Evolutionary conservation across 352 stramenopile genomes (phyloP).

Genomic region (Thalassiosira hispida): DNA sequence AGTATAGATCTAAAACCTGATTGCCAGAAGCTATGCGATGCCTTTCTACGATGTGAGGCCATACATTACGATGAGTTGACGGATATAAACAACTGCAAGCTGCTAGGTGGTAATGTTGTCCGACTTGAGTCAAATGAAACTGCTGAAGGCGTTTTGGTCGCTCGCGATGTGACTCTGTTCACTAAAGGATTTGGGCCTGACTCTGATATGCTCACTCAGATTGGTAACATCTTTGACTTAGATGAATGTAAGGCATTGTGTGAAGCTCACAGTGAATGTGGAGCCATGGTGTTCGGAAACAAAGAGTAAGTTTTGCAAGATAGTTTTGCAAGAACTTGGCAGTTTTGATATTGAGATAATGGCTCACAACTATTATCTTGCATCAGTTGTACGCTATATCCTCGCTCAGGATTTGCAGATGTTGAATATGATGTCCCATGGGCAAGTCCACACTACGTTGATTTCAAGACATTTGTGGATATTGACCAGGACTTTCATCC

Average conservation of each 20-base stretch:
- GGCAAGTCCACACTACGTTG: slow-evolving; percentile 21
- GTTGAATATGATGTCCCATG: background rate
- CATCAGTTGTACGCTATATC: slow-evolving; percentile 15
- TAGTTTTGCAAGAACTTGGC: too few relatives aligned
- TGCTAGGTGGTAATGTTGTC: slow-evolving; percentile 28
- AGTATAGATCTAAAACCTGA: slow-evolving; percentile 22
- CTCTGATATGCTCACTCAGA: background rate
- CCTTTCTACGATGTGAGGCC: slow-evolving; percentile 21
- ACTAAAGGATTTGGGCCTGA: slow-evolving; percentile 24
- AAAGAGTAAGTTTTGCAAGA: too few relatives aligned
- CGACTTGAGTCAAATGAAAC: slow-evolving; percentile 15
- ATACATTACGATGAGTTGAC: slow-evolving; percentile 17
- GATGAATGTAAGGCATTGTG: slow-evolving; percentile 35
- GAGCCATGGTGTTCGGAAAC: slow-evolving; percentile 10
- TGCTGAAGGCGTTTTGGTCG: slow-evolving; percentile 20
- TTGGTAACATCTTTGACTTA: slow-evolving; percentile 19
- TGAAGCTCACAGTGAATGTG: slow-evolving; percentile 29
- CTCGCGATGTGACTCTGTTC: slow-evolving; percentile 29
- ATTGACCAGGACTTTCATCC: slow-evolving; percentile 7
- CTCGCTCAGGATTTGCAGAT: slow-evolving; percentile 17
- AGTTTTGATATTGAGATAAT: too few relatives aligned
- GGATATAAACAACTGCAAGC: slow-evolving; percentile 20
- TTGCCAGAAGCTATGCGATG: slow-evolving; percentile 34
- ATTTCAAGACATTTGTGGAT: slow-evolving; percentile 29
- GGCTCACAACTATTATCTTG: too few relatives aligned